Evolutionary conservation across 2,329 filamentous ascomycete species (phyloP).

Genomic region (Trichoderma atroviride): DNA sequence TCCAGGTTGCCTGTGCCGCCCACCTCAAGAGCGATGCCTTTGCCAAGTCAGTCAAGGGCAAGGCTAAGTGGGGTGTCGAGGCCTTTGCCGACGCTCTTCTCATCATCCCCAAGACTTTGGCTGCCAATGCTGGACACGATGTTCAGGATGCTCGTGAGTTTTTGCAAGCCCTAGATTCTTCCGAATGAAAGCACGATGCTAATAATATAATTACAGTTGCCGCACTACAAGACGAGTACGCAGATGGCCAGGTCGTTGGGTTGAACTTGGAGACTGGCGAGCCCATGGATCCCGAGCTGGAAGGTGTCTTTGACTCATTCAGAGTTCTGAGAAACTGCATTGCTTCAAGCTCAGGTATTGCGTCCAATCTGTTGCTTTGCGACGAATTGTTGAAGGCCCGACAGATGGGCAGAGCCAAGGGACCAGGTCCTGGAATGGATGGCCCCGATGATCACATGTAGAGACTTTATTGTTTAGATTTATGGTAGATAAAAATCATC

Average conservation of each 20-base stretch:
- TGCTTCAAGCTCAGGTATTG: conserved; percentile 91
- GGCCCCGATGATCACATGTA: conserved; percentile 58
- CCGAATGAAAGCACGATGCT: conserved; percentile 20
- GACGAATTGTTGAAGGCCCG: conserved; percentile 97
- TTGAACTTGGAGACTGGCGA: conserved; percentile 84
- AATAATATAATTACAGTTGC: conserved; percentile 62
- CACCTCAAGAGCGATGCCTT: conserved; percentile 88
- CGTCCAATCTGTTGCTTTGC: conserved; percentile 90
- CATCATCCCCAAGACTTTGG: conserved; percentile 95
- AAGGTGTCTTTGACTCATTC: conserved; percentile 95
- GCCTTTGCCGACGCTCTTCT: conserved; percentile 95
- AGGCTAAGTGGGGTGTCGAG: conserved; percentile 93
- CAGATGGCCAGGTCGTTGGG: conserved; percentile 82
- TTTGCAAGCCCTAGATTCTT: background rate
- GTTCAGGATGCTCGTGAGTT: conserved; percentile 89
- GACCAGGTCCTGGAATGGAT: conserved; percentile 67
- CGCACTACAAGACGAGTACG: conserved; percentile 80
- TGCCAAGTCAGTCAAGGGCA: conserved; percentile 90
- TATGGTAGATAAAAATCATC: conserved; percentile 44
- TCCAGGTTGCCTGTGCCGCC: conserved; percentile 89
- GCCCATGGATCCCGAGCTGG: conserved; percentile 91
- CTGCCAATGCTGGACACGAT: conserved; percentile 93
- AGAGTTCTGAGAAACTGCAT: conserved; percentile 91
- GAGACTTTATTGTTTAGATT: conserved; percentile 41
- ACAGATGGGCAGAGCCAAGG: conserved; percentile 78